phyloP scores from a whole-genome alignment of 106 monocot genomes.

The Phalaenopsis aphrodite region DNA sequence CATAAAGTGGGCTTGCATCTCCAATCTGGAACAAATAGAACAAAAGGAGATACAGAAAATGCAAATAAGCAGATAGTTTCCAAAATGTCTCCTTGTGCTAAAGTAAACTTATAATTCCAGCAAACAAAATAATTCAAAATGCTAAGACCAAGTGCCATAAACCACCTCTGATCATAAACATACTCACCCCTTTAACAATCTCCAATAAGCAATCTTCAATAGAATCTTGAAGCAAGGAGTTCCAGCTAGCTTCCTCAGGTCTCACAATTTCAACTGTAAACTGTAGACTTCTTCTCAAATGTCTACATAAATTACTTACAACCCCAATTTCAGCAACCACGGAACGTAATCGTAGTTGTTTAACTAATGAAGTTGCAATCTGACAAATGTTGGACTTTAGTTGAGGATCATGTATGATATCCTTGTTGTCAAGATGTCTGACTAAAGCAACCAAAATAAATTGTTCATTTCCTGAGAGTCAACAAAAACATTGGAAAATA shows the following conservation, averaged over 20 bases:
- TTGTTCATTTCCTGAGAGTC: constrained; percentile 62
- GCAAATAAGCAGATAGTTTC: neutral
- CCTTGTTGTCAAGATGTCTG: constrained; percentile 91
- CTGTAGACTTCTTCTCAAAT: constrained; percentile 90
- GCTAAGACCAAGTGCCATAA: neutral
- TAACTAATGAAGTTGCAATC: constrained; percentile 55
- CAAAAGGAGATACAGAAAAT: neutral
- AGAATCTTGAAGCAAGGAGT: constrained; percentile 64
- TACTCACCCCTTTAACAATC: constrained; percentile 72
- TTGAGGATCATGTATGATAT: constrained; percentile 58
- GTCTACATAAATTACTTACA: constrained; percentile 67
- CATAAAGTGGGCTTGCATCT: constrained; percentile 62
- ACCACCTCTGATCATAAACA: neutral
- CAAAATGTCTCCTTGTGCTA: neutral
- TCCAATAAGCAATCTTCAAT: constrained; percentile 88
- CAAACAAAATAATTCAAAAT: neutral
- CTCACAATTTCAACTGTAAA: constrained; percentile 43
- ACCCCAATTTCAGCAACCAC: constrained; percentile 66
- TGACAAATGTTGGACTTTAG: constrained; percentile 73
- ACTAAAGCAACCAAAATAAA: constrained; percentile 58
- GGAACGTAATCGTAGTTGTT: constrained; percentile 37
- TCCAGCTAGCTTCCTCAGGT: constrained; percentile 55
- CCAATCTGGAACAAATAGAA: constrained; percentile 33
- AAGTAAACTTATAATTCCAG: constrained; percentile 1
- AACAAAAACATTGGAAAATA: constrained; percentile 1